Evolutionary conservation across 2,329 filamentous ascomycete genomes (phyloP), one percentile per base, ranked within the genome.

Genomic region (Ilyonectria mors-panacis): DNA sequence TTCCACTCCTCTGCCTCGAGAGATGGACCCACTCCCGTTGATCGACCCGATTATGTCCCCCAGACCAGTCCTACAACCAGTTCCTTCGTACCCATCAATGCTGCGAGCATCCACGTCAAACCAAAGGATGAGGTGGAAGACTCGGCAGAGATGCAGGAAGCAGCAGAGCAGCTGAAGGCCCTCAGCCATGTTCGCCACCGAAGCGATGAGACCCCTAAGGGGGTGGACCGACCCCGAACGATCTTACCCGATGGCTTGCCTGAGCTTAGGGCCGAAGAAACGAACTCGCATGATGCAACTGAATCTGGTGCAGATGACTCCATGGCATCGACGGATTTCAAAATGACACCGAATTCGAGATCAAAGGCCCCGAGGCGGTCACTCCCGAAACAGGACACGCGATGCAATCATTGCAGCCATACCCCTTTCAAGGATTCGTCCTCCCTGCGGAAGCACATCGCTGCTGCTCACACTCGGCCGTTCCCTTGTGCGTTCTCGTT

Each of bases 401-500:
- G 87, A 23, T 92, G 90, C 76, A 84, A 81, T 19, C 83, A 88
- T 59, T 92, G 90, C 76, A 90, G 85, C 58, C 89, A 91, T 75
- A 85, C 87, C 0, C 89, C 90, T 2, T 92, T 92, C 76, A 91
- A 91, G 71, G 90, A 92, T 75, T 89, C 87, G 0, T 91, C 89
- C 0, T 90, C 90, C 0, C 79, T 92, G 42, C 85, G 89, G 35
- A 92, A 92, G 73, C 90, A 92, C 73, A 87, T 92, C 55, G 89
- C 90, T 6, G 89, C 90, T 2, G 89, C 89, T 2, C 91, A 93
- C 69, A 92, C 90, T 0, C 86, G 91, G 21, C 91, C 91, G 0
- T 98, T 98, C 74, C 90, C 91, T 0, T 99, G 95, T 77, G 93
- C 93, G 3, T 95, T 98, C 77, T 90, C 91, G 1, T 91, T 91